phyloP scores from a whole-genome alignment of 2,329 filamentous ascomycete species.

The Elsinoe batatas region DNA sequence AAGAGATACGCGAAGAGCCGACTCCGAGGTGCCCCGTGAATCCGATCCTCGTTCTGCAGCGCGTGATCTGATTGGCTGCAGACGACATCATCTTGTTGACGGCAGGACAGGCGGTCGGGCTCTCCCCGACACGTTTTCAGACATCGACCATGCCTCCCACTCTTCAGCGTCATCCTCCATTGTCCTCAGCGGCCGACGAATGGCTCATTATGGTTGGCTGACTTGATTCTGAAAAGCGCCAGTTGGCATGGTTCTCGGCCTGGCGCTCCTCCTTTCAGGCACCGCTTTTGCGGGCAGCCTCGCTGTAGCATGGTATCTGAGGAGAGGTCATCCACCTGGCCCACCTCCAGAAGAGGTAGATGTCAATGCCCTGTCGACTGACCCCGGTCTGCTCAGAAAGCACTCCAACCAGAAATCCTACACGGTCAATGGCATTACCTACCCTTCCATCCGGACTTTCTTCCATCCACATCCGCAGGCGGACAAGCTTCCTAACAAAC shows the following conservation, averaged over 20 bases:
- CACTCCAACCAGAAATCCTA: conserved; percentile 59
- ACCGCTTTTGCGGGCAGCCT: conserved; percentile 9
- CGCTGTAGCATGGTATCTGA: conserved; percentile 9
- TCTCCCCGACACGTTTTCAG: neutral
- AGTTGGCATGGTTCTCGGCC: conserved; percentile 5
- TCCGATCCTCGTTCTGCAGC: neutral
- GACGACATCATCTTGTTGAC: conserved; percentile 7
- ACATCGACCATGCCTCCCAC: too few relatives aligned
- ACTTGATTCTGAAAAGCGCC: neutral
- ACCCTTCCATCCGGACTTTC: conserved; percentile 71
- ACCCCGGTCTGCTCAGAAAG: conserved; percentile 71
- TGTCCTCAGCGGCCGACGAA: neutral
- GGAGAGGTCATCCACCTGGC: neutral
- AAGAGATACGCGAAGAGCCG: neutral
- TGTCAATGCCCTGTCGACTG: conserved; percentile 45
- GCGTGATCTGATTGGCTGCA: neutral
- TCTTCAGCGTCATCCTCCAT: neutral
- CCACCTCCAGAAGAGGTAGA: neutral
- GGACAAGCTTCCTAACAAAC: conserved; percentile 65
- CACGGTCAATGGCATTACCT: conserved; percentile 58
- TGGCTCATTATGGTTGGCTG: neutral
- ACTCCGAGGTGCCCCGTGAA: neutral
- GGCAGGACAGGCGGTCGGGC: neutral
- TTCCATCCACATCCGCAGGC: conserved; percentile 72
- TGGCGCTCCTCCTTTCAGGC: conserved; percentile 4